phyloP scores from a whole-genome alignment of 495 filamentous ascomycete genomes.

The Friedmanniomyces simplex region DNA sequence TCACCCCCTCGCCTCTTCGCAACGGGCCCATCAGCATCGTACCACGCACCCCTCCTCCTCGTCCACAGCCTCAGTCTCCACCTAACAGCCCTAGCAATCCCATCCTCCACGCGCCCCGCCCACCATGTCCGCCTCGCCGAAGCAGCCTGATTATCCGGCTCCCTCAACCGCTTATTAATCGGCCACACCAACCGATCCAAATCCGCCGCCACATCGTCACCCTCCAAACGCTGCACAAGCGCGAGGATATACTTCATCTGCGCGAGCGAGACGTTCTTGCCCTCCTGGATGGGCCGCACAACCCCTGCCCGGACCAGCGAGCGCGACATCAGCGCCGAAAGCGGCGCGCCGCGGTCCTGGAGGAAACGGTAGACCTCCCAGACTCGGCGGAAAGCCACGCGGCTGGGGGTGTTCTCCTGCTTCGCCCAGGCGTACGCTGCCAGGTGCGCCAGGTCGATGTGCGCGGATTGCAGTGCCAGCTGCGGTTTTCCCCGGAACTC shows the following conservation, averaged over 20 bases:
- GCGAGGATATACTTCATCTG: slow-evolving; percentile 23
- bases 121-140: background rate
- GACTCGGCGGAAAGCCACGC: slow-evolving; percentile 22
- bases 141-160: background rate
- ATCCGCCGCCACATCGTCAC: slow-evolving; percentile 21
- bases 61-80: background rate
- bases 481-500: background rate
- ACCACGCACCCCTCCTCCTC: background rate
- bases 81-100: background rate
- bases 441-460: slow-evolving; percentile 16
- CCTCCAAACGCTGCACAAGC: slow-evolving; percentile 21
- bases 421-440: slow-evolving; percentile 25
- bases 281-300: slow-evolving; percentile 20
- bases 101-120: background rate
- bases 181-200: slow-evolving; percentile 23
- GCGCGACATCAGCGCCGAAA: slow-evolving; percentile 13
- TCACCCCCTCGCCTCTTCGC: background rate
- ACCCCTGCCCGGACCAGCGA: slow-evolving; percentile 25
- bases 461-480: background rate
- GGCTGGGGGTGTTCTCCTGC: slow-evolving; percentile 4
- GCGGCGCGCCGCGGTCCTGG: slow-evolving; percentile 16
- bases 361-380: slow-evolving; percentile 25
- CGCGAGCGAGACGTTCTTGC: slow-evolving; percentile 12
- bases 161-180: background rate
- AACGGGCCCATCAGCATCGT: background rate